These are phyloP conservation scores for Penicillium sp. DNA, from an alignment of 2,329 filamentous ascomycete genomes.

Conservation along the genomic window DNA sequence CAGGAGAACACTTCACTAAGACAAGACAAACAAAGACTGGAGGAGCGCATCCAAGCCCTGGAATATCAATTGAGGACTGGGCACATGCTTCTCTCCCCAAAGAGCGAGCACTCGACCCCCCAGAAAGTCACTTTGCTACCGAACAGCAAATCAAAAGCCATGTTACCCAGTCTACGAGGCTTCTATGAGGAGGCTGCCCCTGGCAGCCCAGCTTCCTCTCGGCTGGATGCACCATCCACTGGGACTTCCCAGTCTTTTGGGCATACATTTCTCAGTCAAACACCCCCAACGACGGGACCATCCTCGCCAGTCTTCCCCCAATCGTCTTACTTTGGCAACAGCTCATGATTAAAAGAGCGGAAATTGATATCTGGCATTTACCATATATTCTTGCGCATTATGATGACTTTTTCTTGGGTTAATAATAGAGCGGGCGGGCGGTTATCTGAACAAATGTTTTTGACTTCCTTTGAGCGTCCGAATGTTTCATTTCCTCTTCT, in stretches of 20 bases:
- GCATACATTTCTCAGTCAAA: slow-evolving; percentile 37
- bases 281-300: slow-evolving; percentile 41
- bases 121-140: slow-evolving; percentile 32
- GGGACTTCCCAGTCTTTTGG: slow-evolving; percentile 35
- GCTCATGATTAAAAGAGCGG: slow-evolving; percentile 11
- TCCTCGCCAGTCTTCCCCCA: slow-evolving; percentile 41
- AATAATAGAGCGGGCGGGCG: slow-evolving; percentile 19
- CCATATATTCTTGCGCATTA: slow-evolving; percentile 4
- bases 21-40: slow-evolving; percentile 41
- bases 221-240: slow-evolving; percentile 30
- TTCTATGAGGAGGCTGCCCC: slow-evolving; percentile 42
- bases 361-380: neutral
- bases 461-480: slow-evolving; percentile 28
- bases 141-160: slow-evolving; percentile 37
- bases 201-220: slow-evolving; percentile 29
- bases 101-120: slow-evolving; percentile 36
- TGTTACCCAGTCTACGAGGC: slow-evolving; percentile 41
- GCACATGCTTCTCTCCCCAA: slow-evolving; percentile 44
- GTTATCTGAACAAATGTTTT: slow-evolving; percentile 17
- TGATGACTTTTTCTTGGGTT: slow-evolving; percentile 22
- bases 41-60: slow-evolving; percentile 42
- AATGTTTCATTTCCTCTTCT: slow-evolving; percentile 31
- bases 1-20: slow-evolving; percentile 41
- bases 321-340: slow-evolving; percentile 27
- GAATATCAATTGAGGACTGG: slow-evolving; percentile 46